Percentiles rank a stretch among this genome's conserved stretches.
Evolutionary conservation across 352 stramenopile species (phyloP).

Genomic region (Phytophthora tentaculata): DNA sequence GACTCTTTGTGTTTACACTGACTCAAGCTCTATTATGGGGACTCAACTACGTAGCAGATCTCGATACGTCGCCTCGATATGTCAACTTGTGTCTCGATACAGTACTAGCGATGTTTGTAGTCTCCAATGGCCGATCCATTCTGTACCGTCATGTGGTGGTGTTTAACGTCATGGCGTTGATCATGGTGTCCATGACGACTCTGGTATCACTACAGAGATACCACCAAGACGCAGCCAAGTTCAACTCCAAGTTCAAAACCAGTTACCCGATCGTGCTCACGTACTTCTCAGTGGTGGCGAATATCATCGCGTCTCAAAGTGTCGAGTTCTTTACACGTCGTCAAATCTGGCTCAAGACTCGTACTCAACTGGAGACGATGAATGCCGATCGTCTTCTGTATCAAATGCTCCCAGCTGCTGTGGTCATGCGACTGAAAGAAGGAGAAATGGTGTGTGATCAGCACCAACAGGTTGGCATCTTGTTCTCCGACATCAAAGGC

Average conservation of each 20-base stretch:
- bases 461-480: constrained; percentile 86
- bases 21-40: constrained; percentile 62
- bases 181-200: constrained; percentile 55
- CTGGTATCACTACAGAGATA: constrained; percentile 56
- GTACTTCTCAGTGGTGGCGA: constrained; percentile 80
- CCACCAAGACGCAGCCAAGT: constrained; percentile 50
- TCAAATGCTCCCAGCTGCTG: constrained; percentile 85
- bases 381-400: constrained; percentile 86
- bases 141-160: constrained; percentile 67
- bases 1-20: constrained; percentile 55
- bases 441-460: constrained; percentile 86
- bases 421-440: constrained; percentile 88
- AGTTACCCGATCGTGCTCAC: constrained; percentile 85
- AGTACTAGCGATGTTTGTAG: constrained; percentile 85
- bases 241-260: constrained; percentile 83
- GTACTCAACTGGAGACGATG: constrained; percentile 84
- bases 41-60: constrained; percentile 58
- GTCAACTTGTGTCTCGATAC: constrained; percentile 82
- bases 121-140: constrained; percentile 83
- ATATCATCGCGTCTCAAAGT: constrained; percentile 80
- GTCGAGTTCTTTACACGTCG: constrained; percentile 85
- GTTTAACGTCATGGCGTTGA: constrained; percentile 68
- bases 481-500: constrained; percentile 93
- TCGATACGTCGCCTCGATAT: constrained; percentile 73
- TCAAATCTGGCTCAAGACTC: constrained; percentile 87